Evolutionary conservation across 129 eudicot genomes (phyloP), one percentile per base, ranked within the genome.

Genomic region (Dittrichia graveolens): DNA sequence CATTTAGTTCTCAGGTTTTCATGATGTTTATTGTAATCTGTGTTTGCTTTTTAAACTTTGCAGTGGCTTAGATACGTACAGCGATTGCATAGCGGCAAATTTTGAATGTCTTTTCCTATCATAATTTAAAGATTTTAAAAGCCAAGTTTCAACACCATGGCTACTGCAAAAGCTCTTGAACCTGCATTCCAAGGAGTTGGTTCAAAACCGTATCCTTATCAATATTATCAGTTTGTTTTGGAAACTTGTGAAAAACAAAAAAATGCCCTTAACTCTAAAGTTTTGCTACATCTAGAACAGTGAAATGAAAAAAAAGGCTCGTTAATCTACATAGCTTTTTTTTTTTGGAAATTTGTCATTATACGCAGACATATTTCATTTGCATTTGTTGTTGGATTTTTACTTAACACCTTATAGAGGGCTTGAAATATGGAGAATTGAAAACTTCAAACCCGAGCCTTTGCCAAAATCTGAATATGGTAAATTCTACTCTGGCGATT

Each of bases 121-220:
- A 48, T 69, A 42, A 61, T 41, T n/a, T 49, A 11, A 69, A 77
- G 76, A 50, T 69, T 4, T 44, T 52, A 58, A 16, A 61, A 56
- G 44, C 74, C 53, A 70, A 55, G 39, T 70, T 74, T 61, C 64
- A 66, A 52, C 44, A 68, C 55, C 58, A 95, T 95, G 99, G 85
- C 99, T 77, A 80, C 84, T 80, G 82, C 95, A 70, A 95, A 95
- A 85, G 84, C 94, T 81, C 78, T 95, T 80, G 99, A 95, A 71
- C 97, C 99, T 88, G 99, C 97, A 81, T 95, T 95, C 75, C 96
- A 88, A 71, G 97, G 96, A 67, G 96, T 84, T 57, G 99, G 99
- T 64, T 86, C 84, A 76, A 95, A 61, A 82, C 66, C 86, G 99
- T 95, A 95, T 95, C 99, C 99, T 90, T 79, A 10, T 48, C 60